Conservation (phyloP, 2,329 filamentous ascomycete species). For the Penicillium sp. region DNA sequence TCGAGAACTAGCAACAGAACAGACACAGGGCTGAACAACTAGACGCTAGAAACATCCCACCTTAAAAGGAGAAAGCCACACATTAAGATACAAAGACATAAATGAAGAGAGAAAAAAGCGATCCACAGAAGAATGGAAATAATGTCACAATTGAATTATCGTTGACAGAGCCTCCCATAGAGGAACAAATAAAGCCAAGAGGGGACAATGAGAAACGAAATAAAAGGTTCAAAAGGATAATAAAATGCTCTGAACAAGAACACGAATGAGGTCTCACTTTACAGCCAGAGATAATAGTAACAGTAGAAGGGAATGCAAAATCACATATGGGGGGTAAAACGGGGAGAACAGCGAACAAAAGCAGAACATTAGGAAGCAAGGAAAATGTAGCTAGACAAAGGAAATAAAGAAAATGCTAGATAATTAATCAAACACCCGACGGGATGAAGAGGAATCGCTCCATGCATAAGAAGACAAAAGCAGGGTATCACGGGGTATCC, state of each 20-base stretch:
- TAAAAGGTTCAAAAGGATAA: constrained; percentile 4
- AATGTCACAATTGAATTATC: constrained; percentile 23
- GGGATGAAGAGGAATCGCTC: constrained; percentile 36
- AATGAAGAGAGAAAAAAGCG: background rate
- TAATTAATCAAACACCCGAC: constrained; percentile 33
- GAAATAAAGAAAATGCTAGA: constrained; percentile 35
- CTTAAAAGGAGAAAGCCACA: background rate
- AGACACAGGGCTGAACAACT: background rate
- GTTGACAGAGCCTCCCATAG: constrained; percentile 17
- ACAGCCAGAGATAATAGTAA: constrained; percentile 30
- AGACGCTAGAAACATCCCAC: constrained; percentile 1
- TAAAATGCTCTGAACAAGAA: constrained; percentile 20
- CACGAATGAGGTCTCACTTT: constrained; percentile 22
- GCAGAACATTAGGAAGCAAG: constrained; percentile 19
- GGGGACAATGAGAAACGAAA: constrained; percentile 4
- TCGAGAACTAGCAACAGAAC: constrained; percentile 2
- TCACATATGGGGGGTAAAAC: constrained; percentile 12
- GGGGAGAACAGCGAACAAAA: constrained; percentile 6
- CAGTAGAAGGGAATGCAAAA: constrained; percentile 24
- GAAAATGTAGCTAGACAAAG: constrained; percentile 30
- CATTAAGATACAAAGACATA: constrained; percentile 4
- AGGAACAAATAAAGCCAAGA: constrained; percentile 17
- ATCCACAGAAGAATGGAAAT: constrained; percentile 6
- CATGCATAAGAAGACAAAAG: constrained; percentile 36
- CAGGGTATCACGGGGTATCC: constrained; percentile 43